Evolutionary conservation across 192 early-diverging fungal genomes (phyloP).

Genomic region (Phlyctochytrium arcticum): DNA sequence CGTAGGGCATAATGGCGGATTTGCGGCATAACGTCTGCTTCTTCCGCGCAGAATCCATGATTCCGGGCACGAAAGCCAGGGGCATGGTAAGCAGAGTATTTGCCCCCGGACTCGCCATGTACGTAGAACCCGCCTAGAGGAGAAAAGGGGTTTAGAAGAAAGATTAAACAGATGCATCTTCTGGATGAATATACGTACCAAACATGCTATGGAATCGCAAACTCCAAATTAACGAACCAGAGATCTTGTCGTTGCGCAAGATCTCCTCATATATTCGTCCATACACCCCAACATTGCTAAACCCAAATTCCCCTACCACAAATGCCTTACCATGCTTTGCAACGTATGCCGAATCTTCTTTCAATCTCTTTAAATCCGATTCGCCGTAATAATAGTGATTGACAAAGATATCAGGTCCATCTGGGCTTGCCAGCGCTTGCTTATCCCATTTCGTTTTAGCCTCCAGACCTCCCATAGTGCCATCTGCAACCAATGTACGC

Average conservation of each 20-base stretch:
- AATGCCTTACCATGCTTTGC: conserved; percentile 9
- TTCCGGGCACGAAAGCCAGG: conserved; percentile 20
- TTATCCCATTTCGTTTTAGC: background rate
- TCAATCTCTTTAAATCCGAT: conserved; percentile 2
- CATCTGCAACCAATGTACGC: conserved; percentile 34
- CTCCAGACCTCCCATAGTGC: conserved; percentile 25
- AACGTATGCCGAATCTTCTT: background rate
- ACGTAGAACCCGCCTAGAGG: conserved; percentile 37
- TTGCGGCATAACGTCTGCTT: conserved; percentile 2
- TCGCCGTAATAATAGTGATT: conserved; percentile 39
- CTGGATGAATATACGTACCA: background rate
- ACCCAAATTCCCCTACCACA: conserved; percentile 38
- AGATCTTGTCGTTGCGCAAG: background rate
- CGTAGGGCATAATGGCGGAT: conserved; percentile 1
- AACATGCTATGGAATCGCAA: conserved; percentile 19
- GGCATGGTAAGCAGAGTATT: conserved; percentile 21
- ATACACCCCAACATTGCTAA: conserved; percentile 11
- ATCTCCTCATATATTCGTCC: conserved; percentile 2
- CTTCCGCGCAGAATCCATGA: conserved; percentile 13
- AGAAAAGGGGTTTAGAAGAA: background rate
- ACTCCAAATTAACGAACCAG: conserved; percentile 42
- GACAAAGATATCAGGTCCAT: conserved; percentile 33
- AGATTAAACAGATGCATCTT: no score
- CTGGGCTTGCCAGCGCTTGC: background rate
- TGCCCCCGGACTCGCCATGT: conserved; percentile 25